Conservation (phyloP, 176 grass and related monocot species). For the Ensete glaucum region DNA sequence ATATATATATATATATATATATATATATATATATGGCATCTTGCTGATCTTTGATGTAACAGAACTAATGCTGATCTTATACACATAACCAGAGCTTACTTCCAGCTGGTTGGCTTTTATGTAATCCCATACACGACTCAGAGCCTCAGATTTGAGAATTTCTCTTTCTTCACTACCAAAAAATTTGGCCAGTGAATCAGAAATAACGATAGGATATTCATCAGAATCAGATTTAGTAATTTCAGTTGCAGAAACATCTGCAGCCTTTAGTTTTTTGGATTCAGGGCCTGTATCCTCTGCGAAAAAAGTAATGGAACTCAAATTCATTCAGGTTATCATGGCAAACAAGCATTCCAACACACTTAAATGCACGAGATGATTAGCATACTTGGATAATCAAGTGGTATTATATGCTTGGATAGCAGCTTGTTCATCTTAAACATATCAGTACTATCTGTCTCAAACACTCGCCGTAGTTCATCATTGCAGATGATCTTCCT, state of each 20-base stretch:
- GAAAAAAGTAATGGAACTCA: not conserved
- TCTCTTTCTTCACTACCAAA: slow-evolving; percentile 54
- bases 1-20: no score
- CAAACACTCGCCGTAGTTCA: slow-evolving; percentile 81
- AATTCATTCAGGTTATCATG: not conserved
- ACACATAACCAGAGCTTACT: slow-evolving; percentile 27
- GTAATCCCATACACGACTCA: slow-evolving; percentile 73
- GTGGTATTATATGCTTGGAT: slow-evolving; percentile 86
- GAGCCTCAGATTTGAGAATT: slow-evolving; percentile 47
- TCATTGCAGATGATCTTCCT: slow-evolving; percentile 99
- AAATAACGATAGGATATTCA: slow-evolving; percentile 39
- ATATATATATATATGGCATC: no score
- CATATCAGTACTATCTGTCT: slow-evolving; percentile 91
- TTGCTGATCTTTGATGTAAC: not conserved
- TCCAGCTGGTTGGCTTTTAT: slow-evolving; percentile 85
- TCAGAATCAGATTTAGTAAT: slow-evolving; percentile 25
- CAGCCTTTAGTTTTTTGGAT: slow-evolving; percentile 44
- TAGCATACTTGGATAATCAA: slow-evolving; percentile 36
- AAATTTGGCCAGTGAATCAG: slow-evolving; percentile 75
- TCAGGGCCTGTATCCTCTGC: slow-evolving; percentile 27
- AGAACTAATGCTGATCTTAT: not conserved
- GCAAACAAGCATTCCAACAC: not conserved
- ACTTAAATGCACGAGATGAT: not conserved
- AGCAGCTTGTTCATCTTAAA: slow-evolving; percentile 99
- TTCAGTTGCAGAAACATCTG: slow-evolving; percentile 23